phyloP scores from a whole-genome alignment of 75 land plant species.

The Pinus tabuliformis region DNA sequence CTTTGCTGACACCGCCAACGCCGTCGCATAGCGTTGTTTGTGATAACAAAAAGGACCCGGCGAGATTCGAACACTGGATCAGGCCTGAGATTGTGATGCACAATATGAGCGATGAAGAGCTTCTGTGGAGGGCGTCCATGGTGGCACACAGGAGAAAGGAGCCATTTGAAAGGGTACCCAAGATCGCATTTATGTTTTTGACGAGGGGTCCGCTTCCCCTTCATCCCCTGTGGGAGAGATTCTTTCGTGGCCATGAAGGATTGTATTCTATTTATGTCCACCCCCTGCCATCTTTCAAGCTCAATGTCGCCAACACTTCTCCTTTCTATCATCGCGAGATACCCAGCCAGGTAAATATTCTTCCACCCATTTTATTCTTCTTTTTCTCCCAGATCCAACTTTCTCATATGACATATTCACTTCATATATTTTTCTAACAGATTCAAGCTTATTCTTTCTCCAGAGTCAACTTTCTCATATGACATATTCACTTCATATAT shows the following conservation, averaged over 20 bases:
- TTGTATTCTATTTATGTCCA: slow-evolving; percentile 63
- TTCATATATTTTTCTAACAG: too few relatives aligned
- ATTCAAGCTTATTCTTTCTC: too few relatives aligned
- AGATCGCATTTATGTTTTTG: slow-evolving; percentile 75
- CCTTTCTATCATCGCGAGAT: slow-evolving; percentile 59
- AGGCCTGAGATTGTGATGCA: slow-evolving; percentile 28
- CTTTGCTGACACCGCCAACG: background rate
- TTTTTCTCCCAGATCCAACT: too few relatives aligned
- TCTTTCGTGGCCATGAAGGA: slow-evolving; percentile 48
- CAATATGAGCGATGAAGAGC: slow-evolving; percentile 39
- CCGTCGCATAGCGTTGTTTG: background rate
- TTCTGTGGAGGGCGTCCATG: slow-evolving; percentile 59
- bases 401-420: too few relatives aligned
- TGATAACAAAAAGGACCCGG: background rate
- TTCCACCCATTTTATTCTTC: too few relatives aligned
- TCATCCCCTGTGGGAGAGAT: slow-evolving; percentile 67
- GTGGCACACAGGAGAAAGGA: slow-evolving; percentile 28
- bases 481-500: too few relatives aligned
- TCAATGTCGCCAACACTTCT: slow-evolving; percentile 22
- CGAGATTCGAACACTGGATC: slow-evolving; percentile 4
- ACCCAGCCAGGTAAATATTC: slow-evolving; percentile 59
- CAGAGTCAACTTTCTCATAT: too few relatives aligned
- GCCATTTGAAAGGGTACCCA: slow-evolving; percentile 43
- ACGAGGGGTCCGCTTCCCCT: slow-evolving; percentile 70
- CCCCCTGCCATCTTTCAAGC: slow-evolving; percentile 41